phyloP scores from a whole-genome alignment of 768 basidiomycete species.

The Pleurotus tuoliensis region DNA sequence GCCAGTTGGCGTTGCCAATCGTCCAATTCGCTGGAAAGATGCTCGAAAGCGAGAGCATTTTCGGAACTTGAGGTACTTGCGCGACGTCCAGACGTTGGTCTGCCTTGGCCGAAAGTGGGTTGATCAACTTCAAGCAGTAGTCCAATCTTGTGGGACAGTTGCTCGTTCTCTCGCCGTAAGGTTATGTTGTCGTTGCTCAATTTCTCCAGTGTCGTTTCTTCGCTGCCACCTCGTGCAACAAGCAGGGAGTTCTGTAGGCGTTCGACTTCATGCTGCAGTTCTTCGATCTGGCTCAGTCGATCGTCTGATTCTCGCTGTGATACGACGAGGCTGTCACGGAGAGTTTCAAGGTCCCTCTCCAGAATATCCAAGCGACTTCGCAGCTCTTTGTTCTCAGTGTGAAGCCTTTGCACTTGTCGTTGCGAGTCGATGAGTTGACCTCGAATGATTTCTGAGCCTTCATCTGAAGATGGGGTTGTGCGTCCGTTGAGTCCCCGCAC shows the following conservation, averaged over 20 bases:
- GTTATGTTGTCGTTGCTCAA: slow-evolving; percentile 77
- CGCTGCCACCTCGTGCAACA: slow-evolving; percentile 71
- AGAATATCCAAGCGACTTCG: slow-evolving; percentile 67
- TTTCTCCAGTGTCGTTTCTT: slow-evolving; percentile 76
- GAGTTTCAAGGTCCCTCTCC: slow-evolving; percentile 68
- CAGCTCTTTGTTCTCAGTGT: slow-evolving; percentile 73
- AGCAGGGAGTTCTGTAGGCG: slow-evolving; percentile 68
- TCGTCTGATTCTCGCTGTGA: slow-evolving; percentile 81
- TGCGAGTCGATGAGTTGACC: slow-evolving; percentile 75
- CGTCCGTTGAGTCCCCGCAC: slow-evolving; percentile 64
- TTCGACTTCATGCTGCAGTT: slow-evolving; percentile 78
- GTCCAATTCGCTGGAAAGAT: slow-evolving; percentile 77
- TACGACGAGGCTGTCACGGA: slow-evolving; percentile 65
- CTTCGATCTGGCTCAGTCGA: slow-evolving; percentile 69
- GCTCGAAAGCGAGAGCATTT: slow-evolving; percentile 70
- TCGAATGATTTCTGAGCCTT: slow-evolving; percentile 59
- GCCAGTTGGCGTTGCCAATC: slow-evolving; percentile 85
- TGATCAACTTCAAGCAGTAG: slow-evolving; percentile 85
- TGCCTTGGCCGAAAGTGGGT: slow-evolving; percentile 58
- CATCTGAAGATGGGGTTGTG: slow-evolving; percentile 74
- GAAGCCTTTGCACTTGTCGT: slow-evolving; percentile 67
- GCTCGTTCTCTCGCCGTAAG: slow-evolving; percentile 82
- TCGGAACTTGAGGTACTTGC: slow-evolving; percentile 81
- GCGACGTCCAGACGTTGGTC: slow-evolving; percentile 62
- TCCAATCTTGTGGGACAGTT: slow-evolving; percentile 88